Base-by-base conservation (phyloP, 352 stramenopile genomes). In the Pythium phragmitis region DNA sequence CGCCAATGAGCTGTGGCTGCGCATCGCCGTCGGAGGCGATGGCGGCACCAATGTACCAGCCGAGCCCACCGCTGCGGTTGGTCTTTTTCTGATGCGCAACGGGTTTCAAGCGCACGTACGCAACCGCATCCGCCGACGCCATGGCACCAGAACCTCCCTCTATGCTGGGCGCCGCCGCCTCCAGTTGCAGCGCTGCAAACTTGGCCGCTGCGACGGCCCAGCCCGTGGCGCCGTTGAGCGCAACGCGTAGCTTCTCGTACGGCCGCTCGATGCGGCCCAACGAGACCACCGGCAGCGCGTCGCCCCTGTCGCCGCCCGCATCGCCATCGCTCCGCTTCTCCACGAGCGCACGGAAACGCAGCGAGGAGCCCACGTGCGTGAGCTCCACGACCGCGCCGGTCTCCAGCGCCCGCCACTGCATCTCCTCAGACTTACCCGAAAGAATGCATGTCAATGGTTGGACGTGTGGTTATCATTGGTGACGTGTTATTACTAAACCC, bases 231-330 rank as follows among this genome's bases (percentile, higher is more conserved):
- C 76, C 78, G 33, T 87, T 91, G 28, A 91, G 77, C 37, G 82
- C 77, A 45, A 92, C 77, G n/a, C 84, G 83, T 26, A 94, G 73
- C 69, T 89, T 90, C 69, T 92, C 82, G 63, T 89, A 92, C 30
- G 82, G 85, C 16, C 75, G 74, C 50, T 89, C 73, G 28, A 91
- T 51, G 42, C 76, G 76, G 45, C 81, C 87, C 6, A 94, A 70
- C 69, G 65, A 50, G 71, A 63, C 17, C 52, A 61, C 45, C 13
- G 36, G 46, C 54, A 55, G 43, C 53, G 34, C 46, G 51, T 9
- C 26, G 19, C 37, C 30, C 12, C 6, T 17, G 17, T 16, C 21
- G 19, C 36, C 48, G 26, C 30, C n/a, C 11, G 43, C 33, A 9
- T 64, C 60, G 5, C 52, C 57, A 14, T 81, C 78, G 30, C 61